Percentiles rank a stretch among this genome's conserved stretches.
Evolutionary conservation across 305 asterid species (phyloP).

Genomic region (Fraxinus ornus): DNA sequence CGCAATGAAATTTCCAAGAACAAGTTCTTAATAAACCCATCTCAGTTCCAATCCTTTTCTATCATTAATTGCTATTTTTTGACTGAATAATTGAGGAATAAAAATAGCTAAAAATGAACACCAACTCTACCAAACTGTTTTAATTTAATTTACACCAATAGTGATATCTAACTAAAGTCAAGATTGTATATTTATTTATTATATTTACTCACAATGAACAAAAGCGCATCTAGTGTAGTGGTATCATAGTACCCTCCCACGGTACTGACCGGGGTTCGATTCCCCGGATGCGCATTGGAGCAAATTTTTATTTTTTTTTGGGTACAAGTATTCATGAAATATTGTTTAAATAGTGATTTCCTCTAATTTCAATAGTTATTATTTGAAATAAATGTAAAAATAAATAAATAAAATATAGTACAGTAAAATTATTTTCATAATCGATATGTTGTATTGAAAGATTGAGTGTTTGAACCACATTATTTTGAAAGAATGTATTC

Average conservation of each 20-base stretch:
- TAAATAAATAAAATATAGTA: neutral
- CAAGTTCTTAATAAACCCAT: neutral
- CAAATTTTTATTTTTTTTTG: too few relatives aligned
- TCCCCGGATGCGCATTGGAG: constrained; percentile 94
- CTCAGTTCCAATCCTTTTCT: neutral
- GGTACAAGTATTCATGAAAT: neutral
- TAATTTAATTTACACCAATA: too few relatives aligned
- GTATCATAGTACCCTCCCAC: constrained; percentile 99
- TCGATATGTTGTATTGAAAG: neutral
- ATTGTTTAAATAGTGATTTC: neutral
- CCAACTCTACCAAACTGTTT: neutral
- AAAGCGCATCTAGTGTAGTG: constrained; percentile 95
- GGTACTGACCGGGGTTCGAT: constrained; percentile 98
- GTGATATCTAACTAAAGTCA: neutral
- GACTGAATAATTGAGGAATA: neutral
- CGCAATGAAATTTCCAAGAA: too few relatives aligned
- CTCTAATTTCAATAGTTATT: neutral
- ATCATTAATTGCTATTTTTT: neutral
- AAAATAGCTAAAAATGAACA: neutral
- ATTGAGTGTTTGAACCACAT: too few relatives aligned
- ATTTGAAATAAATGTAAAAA: neutral
- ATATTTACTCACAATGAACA: neutral
- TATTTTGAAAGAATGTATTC: too few relatives aligned
- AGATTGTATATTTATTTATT: too few relatives aligned
- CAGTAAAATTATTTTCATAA: neutral